A percentile compares a stretch with the other conserved stretches of the same genome.
These are phyloP conservation scores for Lathyrus oleraceus DNA, from an alignment of 306 rosid species.

Conservation along the genomic window DNA sequence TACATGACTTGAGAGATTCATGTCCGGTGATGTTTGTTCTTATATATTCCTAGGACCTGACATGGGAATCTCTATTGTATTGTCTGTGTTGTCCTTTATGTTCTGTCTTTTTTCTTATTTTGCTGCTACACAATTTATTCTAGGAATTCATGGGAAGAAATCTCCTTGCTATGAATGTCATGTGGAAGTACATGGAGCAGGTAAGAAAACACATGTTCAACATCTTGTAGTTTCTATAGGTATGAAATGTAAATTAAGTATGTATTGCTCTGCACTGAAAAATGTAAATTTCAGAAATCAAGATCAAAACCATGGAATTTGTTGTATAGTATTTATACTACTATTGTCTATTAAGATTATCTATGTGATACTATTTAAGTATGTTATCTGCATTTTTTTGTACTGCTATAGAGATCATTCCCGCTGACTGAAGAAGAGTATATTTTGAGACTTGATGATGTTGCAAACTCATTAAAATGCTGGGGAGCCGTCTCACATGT, in stretches of 20 bases:
- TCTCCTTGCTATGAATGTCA: conserved; percentile 92
- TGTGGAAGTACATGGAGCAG: conserved; percentile 99
- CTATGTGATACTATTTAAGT: neutral
- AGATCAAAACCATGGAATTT: conserved; percentile 1
- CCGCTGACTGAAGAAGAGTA: conserved; percentile 98
- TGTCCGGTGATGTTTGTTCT: conserved; percentile 2
- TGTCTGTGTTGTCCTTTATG: neutral
- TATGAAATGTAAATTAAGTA: neutral
- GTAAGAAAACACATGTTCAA: conserved; percentile 42
- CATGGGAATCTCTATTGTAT: neutral
- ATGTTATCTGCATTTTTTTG: conserved; percentile 24
- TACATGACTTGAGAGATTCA: neutral
- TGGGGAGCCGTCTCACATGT: conserved; percentile 99
- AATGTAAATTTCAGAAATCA: conserved; percentile 11
- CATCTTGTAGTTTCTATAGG: neutral
- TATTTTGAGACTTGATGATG: conserved; percentile 86
- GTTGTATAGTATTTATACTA: neutral
- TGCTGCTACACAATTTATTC: conserved; percentile 25
- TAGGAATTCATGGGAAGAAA: conserved; percentile 98
- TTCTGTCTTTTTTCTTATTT: conserved; percentile 16
- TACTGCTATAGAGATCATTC: conserved; percentile 69
- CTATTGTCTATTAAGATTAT: conserved; percentile 15
- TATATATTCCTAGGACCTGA: neutral
- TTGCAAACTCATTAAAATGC: conserved; percentile 84
- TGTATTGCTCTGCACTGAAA: conserved; percentile 13